Conservation (phyloP, 2,329 filamentous ascomycete genomes). For the Colletotrichum caudatum region DNA sequence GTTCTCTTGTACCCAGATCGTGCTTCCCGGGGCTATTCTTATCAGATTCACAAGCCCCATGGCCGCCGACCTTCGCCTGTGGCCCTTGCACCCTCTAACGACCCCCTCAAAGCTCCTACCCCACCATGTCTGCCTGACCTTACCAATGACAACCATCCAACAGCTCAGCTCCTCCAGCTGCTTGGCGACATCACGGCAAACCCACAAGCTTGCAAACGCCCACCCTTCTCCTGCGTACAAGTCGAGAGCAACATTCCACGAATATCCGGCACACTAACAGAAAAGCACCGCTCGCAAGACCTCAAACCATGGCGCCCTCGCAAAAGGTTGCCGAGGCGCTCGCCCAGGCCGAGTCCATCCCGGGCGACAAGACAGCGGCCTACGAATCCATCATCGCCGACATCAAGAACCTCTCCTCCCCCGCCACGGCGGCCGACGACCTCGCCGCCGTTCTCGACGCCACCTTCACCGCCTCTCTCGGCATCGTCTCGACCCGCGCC, state of each 20-base stretch:
- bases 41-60: background rate
- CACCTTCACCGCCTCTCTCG: constrained; percentile 76
- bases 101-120: constrained; percentile 34
- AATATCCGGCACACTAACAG: background rate
- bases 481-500: constrained; percentile 80
- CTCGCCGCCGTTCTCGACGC: constrained; percentile 76
- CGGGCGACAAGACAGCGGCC: constrained; percentile 57
- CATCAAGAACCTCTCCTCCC: constrained; percentile 56
- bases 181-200: constrained; percentile 11
- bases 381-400: constrained; percentile 61
- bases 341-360: constrained; percentile 52
- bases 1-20: background rate
- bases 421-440: constrained; percentile 61
- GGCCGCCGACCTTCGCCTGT: background rate
- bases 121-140: constrained; percentile 43
- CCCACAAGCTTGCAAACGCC: background rate
- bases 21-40: background rate
- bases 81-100: constrained; percentile 27
- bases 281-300: background rate
- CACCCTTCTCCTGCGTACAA: background rate
- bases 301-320: constrained; percentile 52
- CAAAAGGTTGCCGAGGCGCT: constrained; percentile 59
- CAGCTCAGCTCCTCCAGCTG: constrained; percentile 29
- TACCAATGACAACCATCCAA: constrained; percentile 33
- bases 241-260: background rate